Conservation (phyloP, 2,329 filamentous ascomycete species). For the Phialophora chinensis region DNA sequence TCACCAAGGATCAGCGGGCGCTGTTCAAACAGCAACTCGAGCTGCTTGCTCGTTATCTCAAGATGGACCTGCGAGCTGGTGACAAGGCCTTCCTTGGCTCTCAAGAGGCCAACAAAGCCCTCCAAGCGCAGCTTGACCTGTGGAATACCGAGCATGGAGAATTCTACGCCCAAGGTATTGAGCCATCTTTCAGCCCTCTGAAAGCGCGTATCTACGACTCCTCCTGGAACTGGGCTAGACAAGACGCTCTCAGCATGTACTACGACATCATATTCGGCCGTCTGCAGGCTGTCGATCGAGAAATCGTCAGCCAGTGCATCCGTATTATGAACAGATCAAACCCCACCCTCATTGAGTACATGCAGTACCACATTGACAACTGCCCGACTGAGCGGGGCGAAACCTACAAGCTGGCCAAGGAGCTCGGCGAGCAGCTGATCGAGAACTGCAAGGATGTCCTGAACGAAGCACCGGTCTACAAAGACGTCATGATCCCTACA, state of each 20-base stretch:
- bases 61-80: conserved; percentile 94
- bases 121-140: conserved; percentile 91
- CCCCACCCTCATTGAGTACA: conserved; percentile 92
- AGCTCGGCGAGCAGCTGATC: conserved; percentile 89
- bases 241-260: conserved; percentile 98
- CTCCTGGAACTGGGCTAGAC: conserved; percentile 98
- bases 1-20: conserved; percentile 94
- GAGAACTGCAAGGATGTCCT: conserved; percentile 97
- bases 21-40: conserved; percentile 99
- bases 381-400: conserved; percentile 96
- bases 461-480: conserved; percentile 83
- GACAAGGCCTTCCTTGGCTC: conserved; percentile 90
- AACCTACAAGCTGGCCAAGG: conserved; percentile 96
- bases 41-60: conserved; percentile 91
- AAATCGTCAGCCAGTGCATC: conserved; percentile 98
- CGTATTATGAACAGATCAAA: conserved; percentile 99
- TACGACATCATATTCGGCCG: conserved; percentile 98
- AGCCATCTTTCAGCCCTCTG: conserved; percentile 88
- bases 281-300: conserved; percentile 88
- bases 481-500: conserved; percentile 91
- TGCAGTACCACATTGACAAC: conserved; percentile 99
- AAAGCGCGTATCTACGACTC: conserved; percentile 98
- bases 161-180: conserved; percentile 92
- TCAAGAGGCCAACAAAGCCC: conserved; percentile 81
- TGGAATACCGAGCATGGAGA: conserved; percentile 97